Evolutionary conservation across 73 alveolate species (phyloP).

Genomic region (Tetrahymena borealis): DNA sequence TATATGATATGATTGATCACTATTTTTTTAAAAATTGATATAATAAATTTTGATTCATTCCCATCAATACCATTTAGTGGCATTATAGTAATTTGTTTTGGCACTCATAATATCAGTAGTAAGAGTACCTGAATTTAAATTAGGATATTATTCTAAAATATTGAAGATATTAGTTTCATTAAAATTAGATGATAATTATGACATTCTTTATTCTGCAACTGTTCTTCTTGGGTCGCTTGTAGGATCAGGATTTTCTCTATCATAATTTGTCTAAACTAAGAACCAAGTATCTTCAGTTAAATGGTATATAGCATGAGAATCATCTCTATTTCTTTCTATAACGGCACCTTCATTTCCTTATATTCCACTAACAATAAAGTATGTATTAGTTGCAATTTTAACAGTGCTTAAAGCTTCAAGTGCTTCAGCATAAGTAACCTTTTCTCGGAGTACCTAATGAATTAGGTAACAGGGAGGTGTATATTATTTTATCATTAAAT

Average conservation of each 20-base stretch:
- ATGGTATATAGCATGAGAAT: neutral
- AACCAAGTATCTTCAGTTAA: conserved; percentile 2
- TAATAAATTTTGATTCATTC: neutral
- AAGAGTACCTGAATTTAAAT: neutral
- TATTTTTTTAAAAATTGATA: too few species aligned
- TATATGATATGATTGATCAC: too few species aligned
- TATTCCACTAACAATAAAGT: neutral
- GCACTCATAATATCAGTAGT: neutral
- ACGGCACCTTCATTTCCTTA: conserved; percentile 2
- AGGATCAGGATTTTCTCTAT: conserved; percentile 5
- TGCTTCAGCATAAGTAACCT: neutral
- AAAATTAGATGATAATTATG: neutral
- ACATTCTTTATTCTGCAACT: neutral
- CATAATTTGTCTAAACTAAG: neutral
- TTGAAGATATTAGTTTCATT: neutral
- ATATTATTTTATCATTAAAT: neutral
- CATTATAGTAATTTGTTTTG: neutral
- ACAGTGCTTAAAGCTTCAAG: neutral
- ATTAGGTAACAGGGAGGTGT: neutral
- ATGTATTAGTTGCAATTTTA: neutral
- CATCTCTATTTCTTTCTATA: neutral
- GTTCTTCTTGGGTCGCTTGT: neutral
- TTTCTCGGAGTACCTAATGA: neutral
- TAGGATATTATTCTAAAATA: neutral
- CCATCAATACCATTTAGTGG: neutral